phyloP scores from a whole-genome alignment of 2,329 filamentous ascomycete genomes.

The Monosporascus sp. region DNA sequence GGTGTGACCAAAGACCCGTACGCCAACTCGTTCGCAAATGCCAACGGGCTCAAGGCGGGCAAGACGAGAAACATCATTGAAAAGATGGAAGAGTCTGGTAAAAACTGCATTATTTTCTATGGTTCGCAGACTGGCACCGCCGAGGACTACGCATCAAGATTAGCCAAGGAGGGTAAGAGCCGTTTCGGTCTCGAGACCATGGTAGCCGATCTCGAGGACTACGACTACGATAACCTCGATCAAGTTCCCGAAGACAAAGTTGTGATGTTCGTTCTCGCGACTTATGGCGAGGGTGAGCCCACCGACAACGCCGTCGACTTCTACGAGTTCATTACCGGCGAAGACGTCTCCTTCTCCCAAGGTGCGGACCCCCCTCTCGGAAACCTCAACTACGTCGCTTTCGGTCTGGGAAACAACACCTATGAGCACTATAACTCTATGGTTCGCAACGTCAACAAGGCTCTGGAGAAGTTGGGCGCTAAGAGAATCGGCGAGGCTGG shows the following conservation, averaged over 20 bases:
- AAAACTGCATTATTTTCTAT: conserved; percentile 98
- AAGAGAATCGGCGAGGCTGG: conserved; percentile 81
- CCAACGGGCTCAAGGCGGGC: conserved; percentile 67
- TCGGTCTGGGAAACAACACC: conserved; percentile 97
- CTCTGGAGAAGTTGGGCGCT: conserved; percentile 76
- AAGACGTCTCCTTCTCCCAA: conserved; percentile 77
- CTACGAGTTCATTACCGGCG: conserved; percentile 87
- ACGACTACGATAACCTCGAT: conserved; percentile 93
- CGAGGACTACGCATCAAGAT: conserved; percentile 92
- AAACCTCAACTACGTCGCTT: conserved; percentile 88
- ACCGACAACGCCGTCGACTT: conserved; percentile 99
- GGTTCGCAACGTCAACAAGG: conserved; percentile 86
- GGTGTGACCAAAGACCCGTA: conserved; percentile 85
- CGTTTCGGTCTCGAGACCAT: conserved; percentile 96
- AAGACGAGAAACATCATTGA: conserved; percentile 90
- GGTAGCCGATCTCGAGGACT: conserved; percentile 96
- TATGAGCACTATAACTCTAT: conserved; percentile 99
- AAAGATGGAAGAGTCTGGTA: conserved; percentile 91
- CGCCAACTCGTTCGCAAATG: conserved; percentile 66
- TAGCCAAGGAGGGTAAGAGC: conserved; percentile 96
- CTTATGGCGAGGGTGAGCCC: conserved; percentile 96
- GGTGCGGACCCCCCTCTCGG: conserved; percentile 67
- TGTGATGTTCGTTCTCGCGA: conserved; percentile 91
- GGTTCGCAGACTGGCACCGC: conserved; percentile 97
- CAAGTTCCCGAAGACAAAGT: conserved; percentile 84